These are phyloP conservation scores for Rhizophagus sp. DNA, from an alignment of 192 early-diverging fungal genomes.

Conservation along the genomic window DNA sequence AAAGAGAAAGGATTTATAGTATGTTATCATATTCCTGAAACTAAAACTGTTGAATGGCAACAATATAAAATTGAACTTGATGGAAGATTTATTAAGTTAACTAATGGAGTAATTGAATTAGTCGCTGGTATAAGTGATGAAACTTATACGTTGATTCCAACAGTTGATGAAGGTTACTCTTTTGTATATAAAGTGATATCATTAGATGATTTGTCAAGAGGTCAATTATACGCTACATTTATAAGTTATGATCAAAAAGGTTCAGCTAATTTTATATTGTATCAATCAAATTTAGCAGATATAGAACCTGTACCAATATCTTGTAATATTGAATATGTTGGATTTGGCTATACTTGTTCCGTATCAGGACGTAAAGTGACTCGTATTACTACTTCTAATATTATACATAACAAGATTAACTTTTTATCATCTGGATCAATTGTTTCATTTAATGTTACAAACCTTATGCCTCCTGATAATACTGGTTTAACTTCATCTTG, in stretches of 20 bases:
- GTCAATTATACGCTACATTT: not conserved
- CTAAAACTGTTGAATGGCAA: not conserved
- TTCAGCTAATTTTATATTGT: not conserved
- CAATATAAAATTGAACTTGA: not conserved
- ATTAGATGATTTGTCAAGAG: not conserved
- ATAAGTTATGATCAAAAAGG: not conserved
- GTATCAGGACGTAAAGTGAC: not conserved
- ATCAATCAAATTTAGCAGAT: not conserved
- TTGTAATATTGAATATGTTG: not conserved
- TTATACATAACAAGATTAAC: not conserved
- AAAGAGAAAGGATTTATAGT: not conserved
- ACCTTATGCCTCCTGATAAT: not conserved
- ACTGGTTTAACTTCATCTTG: not conserved
- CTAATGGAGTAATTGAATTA: not conserved
- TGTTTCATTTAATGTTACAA: not conserved
- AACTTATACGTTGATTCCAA: not conserved
- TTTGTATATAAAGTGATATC: not conserved
- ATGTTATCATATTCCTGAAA: not conserved
- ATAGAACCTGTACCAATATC: not conserved
- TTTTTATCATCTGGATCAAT: not conserved
- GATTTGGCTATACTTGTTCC: not conserved
- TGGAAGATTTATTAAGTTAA: not conserved
- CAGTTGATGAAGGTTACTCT: conserved; percentile 3
- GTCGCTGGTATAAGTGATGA: not conserved
- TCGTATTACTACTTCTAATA: not conserved